Evolutionary conservation across 2,329 filamentous ascomycete genomes (phyloP).

Genomic region (Calonectria honghensis): DNA sequence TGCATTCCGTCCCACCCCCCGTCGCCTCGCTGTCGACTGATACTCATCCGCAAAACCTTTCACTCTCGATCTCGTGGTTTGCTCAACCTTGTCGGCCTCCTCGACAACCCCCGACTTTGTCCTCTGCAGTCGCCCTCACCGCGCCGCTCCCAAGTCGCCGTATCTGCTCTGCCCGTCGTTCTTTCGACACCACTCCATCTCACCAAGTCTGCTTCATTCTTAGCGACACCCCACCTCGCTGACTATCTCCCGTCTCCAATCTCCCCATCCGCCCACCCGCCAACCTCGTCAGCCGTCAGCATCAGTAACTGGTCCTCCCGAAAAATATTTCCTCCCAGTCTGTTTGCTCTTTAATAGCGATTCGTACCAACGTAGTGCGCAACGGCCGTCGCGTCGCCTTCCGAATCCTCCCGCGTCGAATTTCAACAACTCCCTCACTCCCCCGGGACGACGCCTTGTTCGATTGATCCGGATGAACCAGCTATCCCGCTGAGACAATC

Average conservation of each 20-base stretch:
- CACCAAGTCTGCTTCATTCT: constrained; percentile 48
- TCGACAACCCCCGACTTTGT: constrained; percentile 49
- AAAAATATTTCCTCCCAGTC: constrained; percentile 1
- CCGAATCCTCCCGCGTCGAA: constrained; percentile 49
- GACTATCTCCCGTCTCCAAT: constrained; percentile 34
- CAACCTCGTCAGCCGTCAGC: constrained; percentile 36
- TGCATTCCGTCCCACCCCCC: constrained; percentile 49
- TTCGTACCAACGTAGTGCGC: constrained; percentile 35
- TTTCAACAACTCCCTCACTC: constrained; percentile 46
- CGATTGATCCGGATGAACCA: constrained; percentile 43
- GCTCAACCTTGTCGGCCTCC: constrained; percentile 49
- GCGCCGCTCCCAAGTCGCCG: constrained; percentile 45
- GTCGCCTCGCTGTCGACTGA: constrained; percentile 52
- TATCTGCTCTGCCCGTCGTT: constrained; percentile 38
- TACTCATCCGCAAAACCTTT: constrained; percentile 54
- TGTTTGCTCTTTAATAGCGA: constrained; percentile 3
- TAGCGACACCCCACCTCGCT: constrained; percentile 52
- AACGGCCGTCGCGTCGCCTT: constrained; percentile 37
- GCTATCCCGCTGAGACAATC: constrained; percentile 38
- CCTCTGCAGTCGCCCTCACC: constrained; percentile 40
- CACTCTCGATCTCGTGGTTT: constrained; percentile 45
- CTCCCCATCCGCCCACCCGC: constrained; percentile 36
- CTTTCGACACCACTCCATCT: constrained; percentile 40
- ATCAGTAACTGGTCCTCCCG: constrained; percentile 5
- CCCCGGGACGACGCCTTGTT: constrained; percentile 44